These are phyloP conservation scores for Kodamaea leandrae DNA, from an alignment of 805 yeast species.

Conservation along the genomic window DNA sequence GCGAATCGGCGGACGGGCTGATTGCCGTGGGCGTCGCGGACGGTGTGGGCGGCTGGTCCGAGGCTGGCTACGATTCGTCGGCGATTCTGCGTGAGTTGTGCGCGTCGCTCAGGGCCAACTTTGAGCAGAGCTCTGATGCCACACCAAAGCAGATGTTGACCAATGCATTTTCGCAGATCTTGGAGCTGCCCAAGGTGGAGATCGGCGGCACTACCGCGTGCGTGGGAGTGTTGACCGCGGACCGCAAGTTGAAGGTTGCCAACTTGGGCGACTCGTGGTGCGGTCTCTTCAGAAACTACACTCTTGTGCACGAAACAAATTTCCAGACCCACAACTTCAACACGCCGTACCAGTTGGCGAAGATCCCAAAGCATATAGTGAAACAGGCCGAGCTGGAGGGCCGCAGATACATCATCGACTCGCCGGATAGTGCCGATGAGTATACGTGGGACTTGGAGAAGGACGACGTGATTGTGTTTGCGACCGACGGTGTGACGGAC, in stretches of 20 bases:
- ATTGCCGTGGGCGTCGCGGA: constrained; percentile 82
- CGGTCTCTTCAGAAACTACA: constrained; percentile 70
- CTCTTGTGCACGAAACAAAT: constrained; percentile 61
- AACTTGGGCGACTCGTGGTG: constrained; percentile 96
- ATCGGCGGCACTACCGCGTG: constrained; percentile 96
- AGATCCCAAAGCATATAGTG: constrained; percentile 65
- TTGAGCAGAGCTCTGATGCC: constrained; percentile 20
- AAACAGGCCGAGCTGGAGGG: constrained; percentile 54
- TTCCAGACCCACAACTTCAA: constrained; percentile 86
- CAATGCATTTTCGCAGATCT: constrained; percentile 54
- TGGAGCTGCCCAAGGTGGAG: constrained; percentile 55
- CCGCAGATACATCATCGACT: constrained; percentile 64
- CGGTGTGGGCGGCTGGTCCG: constrained; percentile 98
- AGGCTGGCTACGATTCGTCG: constrained; percentile 84
- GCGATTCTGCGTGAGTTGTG: constrained; percentile 84
- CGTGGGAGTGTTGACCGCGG: constrained; percentile 64
- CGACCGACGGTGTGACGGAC: constrained; percentile 93
- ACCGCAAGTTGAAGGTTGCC: constrained; percentile 59
- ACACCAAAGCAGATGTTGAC: constrained; percentile 51
- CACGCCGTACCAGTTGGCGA: constrained; percentile 88
- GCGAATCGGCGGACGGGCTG: constrained; percentile 33
- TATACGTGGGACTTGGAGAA: constrained; percentile 62
- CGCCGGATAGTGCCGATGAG: constrained; percentile 66
- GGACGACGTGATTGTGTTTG: constrained; percentile 77
- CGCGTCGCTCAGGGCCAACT: constrained; percentile 45